These are phyloP conservation scores for Penicillium polonicum DNA, from an alignment of 2,329 filamentous ascomycete genomes.

Conservation along the genomic window DNA sequence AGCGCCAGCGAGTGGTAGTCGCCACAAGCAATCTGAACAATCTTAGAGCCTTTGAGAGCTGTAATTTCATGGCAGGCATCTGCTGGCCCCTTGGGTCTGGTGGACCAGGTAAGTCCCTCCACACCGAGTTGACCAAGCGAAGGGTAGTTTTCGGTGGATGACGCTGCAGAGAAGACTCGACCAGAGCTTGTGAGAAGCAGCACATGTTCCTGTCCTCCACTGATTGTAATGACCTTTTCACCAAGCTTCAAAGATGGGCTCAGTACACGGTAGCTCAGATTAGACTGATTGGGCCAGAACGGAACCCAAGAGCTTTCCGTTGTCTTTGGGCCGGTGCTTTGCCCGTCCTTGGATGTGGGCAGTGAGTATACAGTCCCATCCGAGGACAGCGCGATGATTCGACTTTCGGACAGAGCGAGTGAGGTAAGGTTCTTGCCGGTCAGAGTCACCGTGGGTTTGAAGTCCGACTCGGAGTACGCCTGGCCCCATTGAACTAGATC, in stretches of 20 bases:
- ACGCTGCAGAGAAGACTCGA: slow-evolving; percentile 83
- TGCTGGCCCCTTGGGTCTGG: slow-evolving; percentile 71
- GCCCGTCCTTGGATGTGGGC: slow-evolving; percentile 71
- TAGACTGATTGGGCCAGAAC: slow-evolving; percentile 62
- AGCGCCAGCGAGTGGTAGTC: slow-evolving; percentile 82
- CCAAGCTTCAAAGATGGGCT: slow-evolving; percentile 66
- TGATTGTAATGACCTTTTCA: slow-evolving; percentile 72
- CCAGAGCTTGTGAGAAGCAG: slow-evolving; percentile 81
- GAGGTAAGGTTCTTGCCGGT: slow-evolving; percentile 77
- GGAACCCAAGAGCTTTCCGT: slow-evolving; percentile 70
- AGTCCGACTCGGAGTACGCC: slow-evolving; percentile 66
- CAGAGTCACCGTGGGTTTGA: slow-evolving; percentile 68
- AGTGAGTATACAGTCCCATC: slow-evolving; percentile 81
- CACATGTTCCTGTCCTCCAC: slow-evolving; percentile 79
- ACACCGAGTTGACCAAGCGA: slow-evolving; percentile 83
- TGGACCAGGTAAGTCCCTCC: slow-evolving; percentile 76
- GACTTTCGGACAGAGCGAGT: slow-evolving; percentile 74
- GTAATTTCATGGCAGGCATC: slow-evolving; percentile 79
- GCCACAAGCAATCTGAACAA: slow-evolving; percentile 74
- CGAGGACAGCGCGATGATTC: slow-evolving; percentile 74
- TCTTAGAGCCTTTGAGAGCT: slow-evolving; percentile 67
- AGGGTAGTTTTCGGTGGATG: slow-evolving; percentile 75
- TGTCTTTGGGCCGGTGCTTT: slow-evolving; percentile 62
- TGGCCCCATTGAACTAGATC: slow-evolving; percentile 90
- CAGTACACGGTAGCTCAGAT: slow-evolving; percentile 70